Base-by-base conservation (phyloP, 164 flowering plant species). In the Dillenia turbinata region DNA sequence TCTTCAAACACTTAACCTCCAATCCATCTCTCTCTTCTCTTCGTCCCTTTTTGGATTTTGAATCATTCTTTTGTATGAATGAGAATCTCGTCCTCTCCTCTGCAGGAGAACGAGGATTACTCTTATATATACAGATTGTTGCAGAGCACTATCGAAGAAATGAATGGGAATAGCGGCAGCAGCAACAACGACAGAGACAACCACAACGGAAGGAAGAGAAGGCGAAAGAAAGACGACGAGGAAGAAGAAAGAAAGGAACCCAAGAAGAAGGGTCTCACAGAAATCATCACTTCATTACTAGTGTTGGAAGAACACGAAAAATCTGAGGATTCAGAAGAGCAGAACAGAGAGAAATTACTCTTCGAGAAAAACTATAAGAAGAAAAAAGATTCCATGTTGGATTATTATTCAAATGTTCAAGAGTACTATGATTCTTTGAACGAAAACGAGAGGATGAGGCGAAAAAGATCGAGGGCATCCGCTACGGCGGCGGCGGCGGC, bases 251-350 rank as follows among this genome's bases (percentile, higher is more conserved):
- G 52, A 54, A 9, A 8, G 54, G 8, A 26, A 45, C 22, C 14
- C 33, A 55, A 70, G 59, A 70, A 56, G 26, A 61, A 60, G 10
- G 77, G 54, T 8, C 56, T 73, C 9, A 76, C 75, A 26, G 83
- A 79, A 52, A 69, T 85, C 10, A 63, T 87, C 7, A 59, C 86
- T 1, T 77, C 89, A 0, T 44, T 83, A 13, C 12, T 84, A 8
- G 19, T 85, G 59, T 48, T 81, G 44, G 89, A 83, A 7, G 83
- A 83, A 48, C 78, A 83, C 48, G 87, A 84, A 56, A 76, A 71
- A 49, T 44, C 47, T 7, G 40, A 33, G 5, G 83, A 85, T 0
- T 43, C 69, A 12, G 60, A 62, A 2, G 72, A 77, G 45, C 44
- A 52, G 58, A 52, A 24, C 0, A 52, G 54, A 57, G 77, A 82